phyloP scores from a whole-genome alignment of 306 rosid genomes.

The Acacia acuminata region DNA sequence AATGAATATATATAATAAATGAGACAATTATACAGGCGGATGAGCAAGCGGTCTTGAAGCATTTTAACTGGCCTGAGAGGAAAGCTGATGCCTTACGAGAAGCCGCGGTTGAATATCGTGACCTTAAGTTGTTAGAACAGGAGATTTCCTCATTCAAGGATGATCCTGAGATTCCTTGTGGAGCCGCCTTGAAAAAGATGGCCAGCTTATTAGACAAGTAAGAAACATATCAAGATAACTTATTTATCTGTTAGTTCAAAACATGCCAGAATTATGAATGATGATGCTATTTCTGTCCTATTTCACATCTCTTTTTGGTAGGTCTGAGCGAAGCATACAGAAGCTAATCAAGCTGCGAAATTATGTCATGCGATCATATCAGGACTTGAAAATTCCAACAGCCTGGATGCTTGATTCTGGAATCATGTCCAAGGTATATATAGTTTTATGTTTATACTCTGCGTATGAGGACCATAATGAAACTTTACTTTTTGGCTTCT shows the following conservation, averaged over 20 bases:
- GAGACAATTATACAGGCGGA: slow-evolving; percentile 62
- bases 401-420: slow-evolving; percentile 98
- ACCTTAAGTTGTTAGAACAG: slow-evolving; percentile 66
- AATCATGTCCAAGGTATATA: slow-evolving; percentile 66
- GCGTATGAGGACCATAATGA: not conserved
- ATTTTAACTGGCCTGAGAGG: slow-evolving; percentile 96
- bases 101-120: slow-evolving; percentile 90
- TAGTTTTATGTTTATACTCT: slow-evolving; percentile 6
- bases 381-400: slow-evolving; percentile 68
- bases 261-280: not conserved
- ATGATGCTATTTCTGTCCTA: slow-evolving; percentile 22
- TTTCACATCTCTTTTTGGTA: slow-evolving; percentile 38
- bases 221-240: slow-evolving; percentile 20
- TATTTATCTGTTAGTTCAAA: slow-evolving; percentile 18
- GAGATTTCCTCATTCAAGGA: slow-evolving; percentile 75
- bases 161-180: slow-evolving; percentile 73
- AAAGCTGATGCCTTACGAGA: slow-evolving; percentile 95
- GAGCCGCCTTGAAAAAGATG: slow-evolving; percentile 80
- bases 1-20: not conserved
- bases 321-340: slow-evolving; percentile 83
- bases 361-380: slow-evolving; percentile 62
- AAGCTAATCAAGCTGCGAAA: slow-evolving; percentile 61
- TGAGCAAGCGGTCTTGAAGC: slow-evolving; percentile 86
- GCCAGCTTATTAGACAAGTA: slow-evolving; percentile 86
- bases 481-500: not conserved